Conservation (phyloP, 805 yeast genomes). For the Kodamaea laetipori region DNA sequence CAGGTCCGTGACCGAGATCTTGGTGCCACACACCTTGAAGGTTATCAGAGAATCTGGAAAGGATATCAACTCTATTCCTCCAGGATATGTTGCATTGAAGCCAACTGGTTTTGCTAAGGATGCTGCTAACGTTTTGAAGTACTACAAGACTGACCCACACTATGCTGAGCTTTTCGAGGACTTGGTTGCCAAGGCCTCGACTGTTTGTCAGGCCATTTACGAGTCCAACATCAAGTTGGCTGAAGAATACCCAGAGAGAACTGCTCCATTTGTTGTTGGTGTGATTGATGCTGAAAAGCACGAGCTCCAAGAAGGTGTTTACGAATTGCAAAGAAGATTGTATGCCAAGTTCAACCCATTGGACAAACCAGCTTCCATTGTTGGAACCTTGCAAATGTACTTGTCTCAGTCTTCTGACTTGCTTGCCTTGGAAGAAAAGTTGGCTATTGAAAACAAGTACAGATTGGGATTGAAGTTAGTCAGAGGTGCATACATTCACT, state of each 20-base stretch:
- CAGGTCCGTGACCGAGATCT: constrained; percentile 64
- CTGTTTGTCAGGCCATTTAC: constrained; percentile 58
- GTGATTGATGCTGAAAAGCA: constrained; percentile 92
- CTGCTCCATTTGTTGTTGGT: constrained; percentile 70
- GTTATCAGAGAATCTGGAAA: constrained; percentile 50
- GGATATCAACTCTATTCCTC: constrained; percentile 69
- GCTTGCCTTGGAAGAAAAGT: constrained; percentile 60
- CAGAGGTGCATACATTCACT: constrained; percentile 93
- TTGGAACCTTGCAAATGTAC: constrained; percentile 94
- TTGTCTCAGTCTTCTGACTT: constrained; percentile 68
- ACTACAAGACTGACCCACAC: constrained; percentile 53
- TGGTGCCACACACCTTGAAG: constrained; percentile 68
- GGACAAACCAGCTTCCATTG: constrained; percentile 62
- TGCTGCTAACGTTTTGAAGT: constrained; percentile 70
- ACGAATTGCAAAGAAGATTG: constrained; percentile 81
- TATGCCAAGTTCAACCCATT: constrained; percentile 70
- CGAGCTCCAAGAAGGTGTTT: constrained; percentile 88
- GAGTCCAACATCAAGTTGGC: constrained; percentile 54
- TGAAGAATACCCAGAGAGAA: constrained; percentile 59
- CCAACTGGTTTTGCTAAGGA: constrained; percentile 85
- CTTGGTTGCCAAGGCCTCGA: constrained; percentile 66
- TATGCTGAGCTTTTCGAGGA: constrained; percentile 48
- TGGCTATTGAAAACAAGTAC: constrained; percentile 64
- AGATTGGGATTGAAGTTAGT: constrained; percentile 86
- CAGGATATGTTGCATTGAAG: constrained; percentile 90